Conservation (phyloP, 2,329 filamentous ascomycete species). For the Trichothecium sympodiale region DNA sequence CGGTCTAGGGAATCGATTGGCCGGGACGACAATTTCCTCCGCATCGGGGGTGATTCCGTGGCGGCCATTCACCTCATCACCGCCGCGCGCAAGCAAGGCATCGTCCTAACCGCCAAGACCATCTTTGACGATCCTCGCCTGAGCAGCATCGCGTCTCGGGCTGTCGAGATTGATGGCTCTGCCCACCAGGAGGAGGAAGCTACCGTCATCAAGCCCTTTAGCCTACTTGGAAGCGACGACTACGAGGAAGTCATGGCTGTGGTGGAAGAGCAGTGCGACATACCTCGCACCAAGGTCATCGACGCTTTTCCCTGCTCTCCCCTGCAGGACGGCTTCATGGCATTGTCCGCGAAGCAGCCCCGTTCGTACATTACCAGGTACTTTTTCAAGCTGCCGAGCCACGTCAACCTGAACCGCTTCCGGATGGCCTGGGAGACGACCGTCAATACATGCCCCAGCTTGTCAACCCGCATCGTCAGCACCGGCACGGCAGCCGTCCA, state of each 20-base stretch:
- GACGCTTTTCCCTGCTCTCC: slow-evolving; percentile 38
- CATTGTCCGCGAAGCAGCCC: slow-evolving; percentile 7
- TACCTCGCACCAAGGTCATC: slow-evolving; percentile 16
- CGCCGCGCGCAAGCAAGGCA: slow-evolving; percentile 1
- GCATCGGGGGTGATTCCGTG: slow-evolving; percentile 9
- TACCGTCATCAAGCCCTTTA: neutral
- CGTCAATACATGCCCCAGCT: neutral
- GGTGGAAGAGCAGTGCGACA: neutral
- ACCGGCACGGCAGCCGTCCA: slow-evolving; percentile 5
- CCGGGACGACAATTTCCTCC: slow-evolving; percentile 6
- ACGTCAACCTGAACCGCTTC: slow-evolving; percentile 1
- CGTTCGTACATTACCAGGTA: neutral
- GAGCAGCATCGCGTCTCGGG: neutral
- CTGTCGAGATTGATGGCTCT: neutral
- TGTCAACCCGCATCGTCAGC: neutral
- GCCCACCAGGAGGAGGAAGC: slow-evolving; percentile 11
- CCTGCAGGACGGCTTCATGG: slow-evolving; percentile 32
- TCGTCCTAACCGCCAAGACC: slow-evolving; percentile 7
- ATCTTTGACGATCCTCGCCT: slow-evolving; percentile 7
- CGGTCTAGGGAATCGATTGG: slow-evolving; percentile 3
- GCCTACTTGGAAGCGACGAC: slow-evolving; percentile 7
- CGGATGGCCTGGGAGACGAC: neutral
- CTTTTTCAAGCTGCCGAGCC: neutral
- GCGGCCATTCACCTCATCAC: slow-evolving; percentile 8
- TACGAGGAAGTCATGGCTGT: no score